Conservation (phyloP, 306 rosid species). For the Vigna angularis region DNA sequence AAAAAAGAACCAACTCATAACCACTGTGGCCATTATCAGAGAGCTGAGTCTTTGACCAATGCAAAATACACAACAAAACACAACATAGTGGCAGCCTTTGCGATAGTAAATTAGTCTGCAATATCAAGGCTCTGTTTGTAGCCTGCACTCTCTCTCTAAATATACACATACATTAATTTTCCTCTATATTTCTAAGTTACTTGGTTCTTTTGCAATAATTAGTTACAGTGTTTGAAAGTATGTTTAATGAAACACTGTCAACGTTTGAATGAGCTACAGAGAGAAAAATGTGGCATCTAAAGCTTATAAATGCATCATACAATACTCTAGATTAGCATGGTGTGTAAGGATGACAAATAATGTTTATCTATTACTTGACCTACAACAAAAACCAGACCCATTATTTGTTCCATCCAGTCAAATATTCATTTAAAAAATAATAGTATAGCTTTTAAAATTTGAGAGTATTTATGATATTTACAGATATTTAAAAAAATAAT, state of each 20-base stretch:
- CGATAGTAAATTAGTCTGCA: conserved; percentile 19
- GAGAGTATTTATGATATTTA: too few relatives aligned
- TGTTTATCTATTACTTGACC: too few relatives aligned
- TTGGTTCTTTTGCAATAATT: conserved; percentile 54
- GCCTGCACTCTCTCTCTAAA: conserved; percentile 13
- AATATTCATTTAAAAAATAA: too few relatives aligned
- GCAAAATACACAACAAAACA: conserved; percentile 39
- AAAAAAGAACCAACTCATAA: conserved; percentile 32
- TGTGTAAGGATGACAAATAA: too few relatives aligned
- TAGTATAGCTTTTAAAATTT: too few relatives aligned
- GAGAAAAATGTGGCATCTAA: conserved; percentile 43
- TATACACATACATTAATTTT: not conserved
- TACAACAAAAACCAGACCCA: too few relatives aligned
- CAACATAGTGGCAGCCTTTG: not conserved
- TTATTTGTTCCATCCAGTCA: too few relatives aligned
- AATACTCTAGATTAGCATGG: too few relatives aligned
- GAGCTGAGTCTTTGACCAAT: conserved; percentile 49
- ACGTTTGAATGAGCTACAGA: conserved; percentile 43
- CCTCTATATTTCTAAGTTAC: conserved; percentile 9
- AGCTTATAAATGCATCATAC: conserved; percentile 6
- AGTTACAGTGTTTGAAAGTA: conserved; percentile 55
- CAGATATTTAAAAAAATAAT: too few relatives aligned
- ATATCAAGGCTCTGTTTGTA: conserved; percentile 20
- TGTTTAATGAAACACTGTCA: conserved; percentile 62
- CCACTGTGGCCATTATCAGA: conserved; percentile 34